A percentile compares a stretch with the other conserved stretches of the same genome.
Evolutionary conservation across 306 rosid genomes (phyloP).

Genomic region (Cucurbita maxima): DNA sequence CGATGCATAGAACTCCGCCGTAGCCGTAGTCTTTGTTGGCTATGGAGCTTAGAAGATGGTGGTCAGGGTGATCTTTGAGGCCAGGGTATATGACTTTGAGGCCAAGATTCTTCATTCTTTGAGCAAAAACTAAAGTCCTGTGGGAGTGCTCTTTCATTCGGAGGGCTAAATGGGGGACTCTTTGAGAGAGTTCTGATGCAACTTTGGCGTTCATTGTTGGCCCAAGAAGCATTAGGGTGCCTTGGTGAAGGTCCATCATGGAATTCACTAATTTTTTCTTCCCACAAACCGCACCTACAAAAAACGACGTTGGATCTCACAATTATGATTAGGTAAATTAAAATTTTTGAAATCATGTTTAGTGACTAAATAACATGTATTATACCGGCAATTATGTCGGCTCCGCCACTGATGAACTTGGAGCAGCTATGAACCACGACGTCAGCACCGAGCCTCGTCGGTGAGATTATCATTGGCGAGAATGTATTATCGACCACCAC

Average conservation of each 20-base stretch:
- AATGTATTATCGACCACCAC: constrained; percentile 89
- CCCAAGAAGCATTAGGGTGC: constrained; percentile 70
- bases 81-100: constrained; percentile 77
- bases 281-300: constrained; percentile 78
- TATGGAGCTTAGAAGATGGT: constrained; percentile 37
- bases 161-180: constrained; percentile 63
- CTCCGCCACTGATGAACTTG: constrained; percentile 88
- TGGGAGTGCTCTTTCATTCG: constrained; percentile 73
- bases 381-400: constrained; percentile 81
- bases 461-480: constrained; percentile 70
- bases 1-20: constrained; percentile 69
- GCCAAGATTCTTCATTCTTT: constrained; percentile 40
- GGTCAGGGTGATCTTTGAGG: constrained; percentile 60
- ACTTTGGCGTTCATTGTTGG: constrained; percentile 93
- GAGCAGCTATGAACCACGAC: constrained; percentile 80
- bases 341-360: neutral
- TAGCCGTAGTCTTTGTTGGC: constrained; percentile 58
- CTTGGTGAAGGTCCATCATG: constrained; percentile 95
- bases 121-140: constrained; percentile 47
- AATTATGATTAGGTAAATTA: neutral
- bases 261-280: constrained; percentile 55
- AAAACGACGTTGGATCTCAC: neutral
- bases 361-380: too few relatives aligned
- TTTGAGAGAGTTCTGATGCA: constrained; percentile 75
- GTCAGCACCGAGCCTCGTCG: constrained; percentile 74